Conservation (phyloP, 2,329 filamentous ascomycete species). For the Fusarium gaditjirri region DNA sequence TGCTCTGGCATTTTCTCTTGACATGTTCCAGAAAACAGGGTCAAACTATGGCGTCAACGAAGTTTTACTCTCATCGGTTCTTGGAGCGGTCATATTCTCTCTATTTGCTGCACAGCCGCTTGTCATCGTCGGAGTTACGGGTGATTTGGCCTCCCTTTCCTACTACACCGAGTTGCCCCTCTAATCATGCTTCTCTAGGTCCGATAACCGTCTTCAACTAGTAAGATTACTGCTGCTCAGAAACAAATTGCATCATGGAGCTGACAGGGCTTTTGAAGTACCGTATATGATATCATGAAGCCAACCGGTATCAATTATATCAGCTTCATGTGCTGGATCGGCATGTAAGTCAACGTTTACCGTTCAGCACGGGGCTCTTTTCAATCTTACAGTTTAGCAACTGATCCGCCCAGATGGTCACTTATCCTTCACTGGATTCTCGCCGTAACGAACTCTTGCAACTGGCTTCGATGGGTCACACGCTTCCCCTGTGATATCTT, state of each 20-base stretch:
- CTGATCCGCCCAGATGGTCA: slow-evolving; percentile 70
- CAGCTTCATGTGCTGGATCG: slow-evolving; percentile 92
- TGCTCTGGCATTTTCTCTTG: slow-evolving; percentile 86
- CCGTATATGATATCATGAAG: slow-evolving; percentile 87
- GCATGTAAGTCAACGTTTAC: slow-evolving; percentile 64
- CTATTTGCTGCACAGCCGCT: slow-evolving; percentile 84
- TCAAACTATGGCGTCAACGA: slow-evolving; percentile 92
- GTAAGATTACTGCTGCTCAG: slow-evolving; percentile 50
- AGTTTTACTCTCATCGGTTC: slow-evolving; percentile 84
- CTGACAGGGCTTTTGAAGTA: slow-evolving; percentile 57
- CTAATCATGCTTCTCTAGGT: slow-evolving; percentile 53
- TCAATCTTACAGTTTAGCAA: background rate
- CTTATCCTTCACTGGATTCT: slow-evolving; percentile 86
- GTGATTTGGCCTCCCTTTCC: slow-evolving; percentile 48
- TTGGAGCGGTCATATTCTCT: slow-evolving; percentile 84
- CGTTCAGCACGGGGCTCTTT: background rate
- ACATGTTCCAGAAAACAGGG: slow-evolving; percentile 91
- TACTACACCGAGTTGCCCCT: background rate
- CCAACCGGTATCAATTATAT: slow-evolving; percentile 84
- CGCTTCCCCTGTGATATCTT: slow-evolving; percentile 94
- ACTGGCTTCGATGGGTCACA: slow-evolving; percentile 88
- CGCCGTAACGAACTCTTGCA: slow-evolving; percentile 86
- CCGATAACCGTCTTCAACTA: slow-evolving; percentile 96
- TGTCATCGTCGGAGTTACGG: slow-evolving; percentile 91
- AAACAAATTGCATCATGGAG: background rate